Percentiles rank a stretch among this genome's conserved stretches.
phyloP scores from a whole-genome alignment of 2,329 filamentous ascomycete species.

The Xylariaceae sp. region DNA sequence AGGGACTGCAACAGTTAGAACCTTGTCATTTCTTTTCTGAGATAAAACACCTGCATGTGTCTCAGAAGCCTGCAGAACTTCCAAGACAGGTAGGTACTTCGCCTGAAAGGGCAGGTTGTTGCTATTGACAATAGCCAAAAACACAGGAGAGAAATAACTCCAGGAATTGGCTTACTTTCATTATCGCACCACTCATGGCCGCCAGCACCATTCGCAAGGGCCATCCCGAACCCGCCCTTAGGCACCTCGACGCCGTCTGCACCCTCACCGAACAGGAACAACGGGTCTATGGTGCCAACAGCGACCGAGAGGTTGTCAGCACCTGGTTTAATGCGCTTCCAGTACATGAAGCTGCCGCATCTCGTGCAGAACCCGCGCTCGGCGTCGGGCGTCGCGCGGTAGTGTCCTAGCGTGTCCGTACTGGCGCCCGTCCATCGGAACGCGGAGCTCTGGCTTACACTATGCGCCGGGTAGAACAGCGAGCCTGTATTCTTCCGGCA shows the following conservation, averaged over 20 bases:
- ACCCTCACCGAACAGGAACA: slow-evolving; percentile 45
- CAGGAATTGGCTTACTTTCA: too few relatives aligned
- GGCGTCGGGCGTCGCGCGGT: slow-evolving; percentile 46
- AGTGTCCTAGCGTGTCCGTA: slow-evolving; percentile 45
- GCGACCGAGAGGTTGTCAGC: slow-evolving; percentile 42
- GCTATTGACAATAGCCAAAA: too few relatives aligned
- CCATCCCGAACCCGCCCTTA: slow-evolving; percentile 42
- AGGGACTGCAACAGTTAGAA: too few relatives aligned
- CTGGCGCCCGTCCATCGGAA: slow-evolving; percentile 44
- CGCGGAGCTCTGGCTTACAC: slow-evolving; percentile 40
- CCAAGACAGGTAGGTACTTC: too few relatives aligned
- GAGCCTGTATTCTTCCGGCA: slow-evolving; percentile 59
- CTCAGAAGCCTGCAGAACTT: too few relatives aligned
- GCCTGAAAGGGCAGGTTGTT: too few relatives aligned
- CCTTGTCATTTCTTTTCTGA: too few relatives aligned
- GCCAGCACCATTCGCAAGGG: slow-evolving; percentile 46
- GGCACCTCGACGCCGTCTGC: slow-evolving; percentile 30
- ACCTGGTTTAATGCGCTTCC: slow-evolving; percentile 42
- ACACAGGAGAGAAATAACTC: too few relatives aligned
- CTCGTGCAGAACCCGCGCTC: slow-evolving; percentile 55
- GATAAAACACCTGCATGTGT: too few relatives aligned
- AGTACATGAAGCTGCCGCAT: slow-evolving; percentile 58
- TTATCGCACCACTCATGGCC: slow-evolving; percentile 51
- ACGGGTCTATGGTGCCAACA: slow-evolving; percentile 53
- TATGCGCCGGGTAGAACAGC: slow-evolving; percentile 51